Evolutionary conservation across 352 stramenopile genomes (phyloP).

Genomic region (Phytophthora syringae): DNA sequence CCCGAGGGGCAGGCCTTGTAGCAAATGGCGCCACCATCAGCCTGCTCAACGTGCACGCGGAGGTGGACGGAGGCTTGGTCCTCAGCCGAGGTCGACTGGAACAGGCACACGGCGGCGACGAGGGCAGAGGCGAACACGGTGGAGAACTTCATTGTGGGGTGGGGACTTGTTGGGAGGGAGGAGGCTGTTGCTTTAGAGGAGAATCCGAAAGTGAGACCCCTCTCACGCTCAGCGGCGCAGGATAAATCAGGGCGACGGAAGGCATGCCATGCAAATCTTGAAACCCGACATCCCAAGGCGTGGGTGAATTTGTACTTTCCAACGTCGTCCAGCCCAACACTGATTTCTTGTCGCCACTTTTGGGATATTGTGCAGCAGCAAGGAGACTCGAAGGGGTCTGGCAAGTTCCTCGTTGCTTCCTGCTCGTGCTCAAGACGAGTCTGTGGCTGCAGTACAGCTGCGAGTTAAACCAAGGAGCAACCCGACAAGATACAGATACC

Average conservation of each 20-base stretch:
- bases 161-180: background rate
- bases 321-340: too few species aligned
- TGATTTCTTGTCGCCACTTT: too few species aligned
- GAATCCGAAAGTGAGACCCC: conserved; percentile 13
- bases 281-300: background rate
- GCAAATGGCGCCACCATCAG: conserved; percentile 17
- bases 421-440: background rate
- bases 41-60: conserved; percentile 28
- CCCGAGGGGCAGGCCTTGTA: conserved; percentile 30
- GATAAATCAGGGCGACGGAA: conserved; percentile 7
- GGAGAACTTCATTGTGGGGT: conserved; percentile 38
- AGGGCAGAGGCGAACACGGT: conserved; percentile 27
- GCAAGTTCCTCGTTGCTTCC: background rate
- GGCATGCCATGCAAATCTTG: conserved; percentile 5
- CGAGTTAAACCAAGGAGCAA: too few species aligned
- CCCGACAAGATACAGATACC: too few species aligned
- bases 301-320: background rate
- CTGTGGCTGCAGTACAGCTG: too few species aligned
- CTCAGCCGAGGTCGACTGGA: conserved; percentile 23
- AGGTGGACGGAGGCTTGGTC: conserved; percentile 34
- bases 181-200: background rate
- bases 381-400: background rate
- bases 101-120: conserved; percentile 23
- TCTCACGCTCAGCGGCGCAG: background rate
- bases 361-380: background rate